Evolutionary conservation across 1,284 basidiomycete species (phyloP).

Genomic region (Pseudozyma tsukubaensis): DNA sequence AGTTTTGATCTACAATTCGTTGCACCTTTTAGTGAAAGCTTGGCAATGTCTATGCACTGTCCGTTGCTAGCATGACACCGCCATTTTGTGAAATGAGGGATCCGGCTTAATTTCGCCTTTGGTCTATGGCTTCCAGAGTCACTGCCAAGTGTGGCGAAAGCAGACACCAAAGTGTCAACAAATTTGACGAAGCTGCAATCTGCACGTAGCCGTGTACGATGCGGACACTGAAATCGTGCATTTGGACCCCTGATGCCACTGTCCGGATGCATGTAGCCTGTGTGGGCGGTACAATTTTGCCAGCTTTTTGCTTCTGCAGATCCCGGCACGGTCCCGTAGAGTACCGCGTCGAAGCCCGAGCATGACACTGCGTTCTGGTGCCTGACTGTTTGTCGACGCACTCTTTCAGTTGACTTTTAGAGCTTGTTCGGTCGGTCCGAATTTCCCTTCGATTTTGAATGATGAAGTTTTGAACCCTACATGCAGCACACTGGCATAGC

Average conservation of each 20-base stretch:
- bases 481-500: constrained; percentile 9
- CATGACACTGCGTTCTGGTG: neutral
- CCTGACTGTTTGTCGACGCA: neutral
- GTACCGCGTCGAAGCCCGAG: neutral
- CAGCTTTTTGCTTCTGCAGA: constrained; percentile 7
- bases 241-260: neutral
- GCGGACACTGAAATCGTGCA: constrained; percentile 8
- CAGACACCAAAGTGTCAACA: neutral
- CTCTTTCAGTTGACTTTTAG: neutral
- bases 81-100: neutral
- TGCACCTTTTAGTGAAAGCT: neutral
- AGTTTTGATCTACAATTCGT: constrained; percentile 5
- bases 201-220: constrained; percentile 6
- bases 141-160: neutral
- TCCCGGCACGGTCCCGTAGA: constrained; percentile 9
- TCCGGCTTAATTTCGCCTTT: neutral
- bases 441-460: constrained; percentile 4
- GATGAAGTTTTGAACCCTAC: constrained; percentile 27
- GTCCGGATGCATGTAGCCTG: neutral
- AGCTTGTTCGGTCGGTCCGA: neutral
- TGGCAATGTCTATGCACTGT: neutral
- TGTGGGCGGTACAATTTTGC: neutral
- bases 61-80: neutral
- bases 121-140: constrained; percentile 10
- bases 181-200: constrained; percentile 2